Evolutionary conservation across 2,329 filamentous ascomycete species (phyloP), one percentile per base, ranked within the genome.

Genomic region (Rhexocercosporidium sp.): DNA sequence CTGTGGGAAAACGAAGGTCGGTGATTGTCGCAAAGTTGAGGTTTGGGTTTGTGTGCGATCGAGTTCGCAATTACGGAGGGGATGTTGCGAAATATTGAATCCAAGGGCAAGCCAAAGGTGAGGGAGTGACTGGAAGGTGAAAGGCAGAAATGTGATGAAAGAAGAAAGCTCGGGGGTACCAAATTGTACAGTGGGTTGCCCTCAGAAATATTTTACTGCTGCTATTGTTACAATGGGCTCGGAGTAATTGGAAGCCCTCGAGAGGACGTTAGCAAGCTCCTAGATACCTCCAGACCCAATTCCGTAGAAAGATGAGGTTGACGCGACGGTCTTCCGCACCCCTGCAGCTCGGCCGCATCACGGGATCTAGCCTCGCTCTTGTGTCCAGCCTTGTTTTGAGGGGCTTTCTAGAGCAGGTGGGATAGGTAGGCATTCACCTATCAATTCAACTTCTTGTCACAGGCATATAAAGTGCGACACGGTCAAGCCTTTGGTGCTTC

Each of bases 21-120:
- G 14, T 29, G 14, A 12, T 62, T 63, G 22, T 39, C 27, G 47
- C 16, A 12, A 46, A 11, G 31, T 56, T 46, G 22, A 34, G 18
- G 61, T 63, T 46, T 63, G 61, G 22, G 49, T 41, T 62, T 62
- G 59, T 34, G 41, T 39, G 56, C 34, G 34, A 11, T 37, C 34
- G 9, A 37, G 34, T 34, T 60, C 39, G 57, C 57, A 46, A 39
- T 60, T 47, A n/a, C 18, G 57, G 16, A 46, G 14, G 37, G 27
- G 44, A 39, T 51, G 31, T 34, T 29, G 59, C 31, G 31, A 37
- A 53, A 25, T 27, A 51, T 37, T 51, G 14, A 39, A 51, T 51
- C 20, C 31, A 57, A 46, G 39, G 20, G 59, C 44, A 18, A 54
- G 25, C 25, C 9, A 39, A 62, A 62, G 59, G 29, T 49, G 46